A percentile compares a stretch with the other conserved stretches of the same genome.
Conservation (phyloP, 768 basidiomycete genomes). For the Tephrocybe sp. region DNA sequence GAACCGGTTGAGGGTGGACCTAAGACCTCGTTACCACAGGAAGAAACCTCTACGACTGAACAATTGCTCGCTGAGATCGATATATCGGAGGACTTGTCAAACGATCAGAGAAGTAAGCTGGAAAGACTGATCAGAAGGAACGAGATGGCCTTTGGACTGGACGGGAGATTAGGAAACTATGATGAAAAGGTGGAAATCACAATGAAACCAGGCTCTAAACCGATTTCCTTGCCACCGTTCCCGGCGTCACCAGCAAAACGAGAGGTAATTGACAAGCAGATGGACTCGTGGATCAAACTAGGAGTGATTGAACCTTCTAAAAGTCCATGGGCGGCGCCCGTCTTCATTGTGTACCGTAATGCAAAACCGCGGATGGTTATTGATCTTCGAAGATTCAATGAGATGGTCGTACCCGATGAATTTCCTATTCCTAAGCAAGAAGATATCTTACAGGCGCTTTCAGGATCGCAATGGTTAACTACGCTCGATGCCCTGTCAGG, state of each 20-base stretch:
- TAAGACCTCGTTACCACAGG: no score
- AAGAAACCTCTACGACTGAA: no score
- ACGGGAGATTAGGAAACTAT: no score
- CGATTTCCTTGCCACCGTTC: slow-evolving; percentile 25
- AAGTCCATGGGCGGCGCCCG: no score
- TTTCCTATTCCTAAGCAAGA: slow-evolving; percentile 24
- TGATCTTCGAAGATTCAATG: slow-evolving; percentile 27
- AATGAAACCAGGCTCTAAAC: slow-evolving; percentile 9
- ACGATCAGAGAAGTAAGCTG: no score
- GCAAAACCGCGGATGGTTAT: slow-evolving; percentile 34
- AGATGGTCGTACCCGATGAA: slow-evolving; percentile 19
- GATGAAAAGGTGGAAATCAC: no score
- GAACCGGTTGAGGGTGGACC: no score
- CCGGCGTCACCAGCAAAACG: slow-evolving; percentile 24
- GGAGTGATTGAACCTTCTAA: slow-evolving; percentile 32
- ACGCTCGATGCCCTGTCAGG: slow-evolving; percentile 36
- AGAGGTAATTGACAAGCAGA: slow-evolving; percentile 27
- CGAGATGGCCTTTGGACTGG: no score
- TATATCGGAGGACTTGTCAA: no score
- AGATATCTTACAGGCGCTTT: slow-evolving; percentile 27
- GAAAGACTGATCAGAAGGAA: no score
- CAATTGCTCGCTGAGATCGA: no score
- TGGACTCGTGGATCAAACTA: slow-evolving; percentile 28
- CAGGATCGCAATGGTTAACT: no score
- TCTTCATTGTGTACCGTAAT: slow-evolving; percentile 35